Base-by-base conservation (phyloP, 1,139 yeast genomes). In the Geotrichum klebahnii region DNA sequence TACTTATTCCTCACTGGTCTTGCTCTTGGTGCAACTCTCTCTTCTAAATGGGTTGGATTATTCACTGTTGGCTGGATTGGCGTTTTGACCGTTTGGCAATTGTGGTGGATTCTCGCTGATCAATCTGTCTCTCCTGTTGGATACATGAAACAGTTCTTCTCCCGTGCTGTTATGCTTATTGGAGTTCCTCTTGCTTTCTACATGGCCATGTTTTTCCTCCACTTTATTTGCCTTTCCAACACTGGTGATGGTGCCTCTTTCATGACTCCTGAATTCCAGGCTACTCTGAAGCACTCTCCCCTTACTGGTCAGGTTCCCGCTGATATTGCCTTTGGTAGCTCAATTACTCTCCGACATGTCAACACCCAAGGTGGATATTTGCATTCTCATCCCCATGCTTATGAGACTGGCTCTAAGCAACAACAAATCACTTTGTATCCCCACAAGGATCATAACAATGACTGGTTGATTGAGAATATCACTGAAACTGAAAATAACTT, bases 41-140 rank as follows among this genome's bases (percentile, higher is more conserved):
- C 90, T 40, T 82, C 96, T 42, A 94, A 94, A 68, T 92, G 98
- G 97, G 97, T 92, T 44, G 99, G 98, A 50, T 72, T 92, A 44
- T 92, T 92, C 74, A 92, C 98, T 35, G 69, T 90, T 58, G 89
- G 86, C 6, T 94, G 98, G 97, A 79, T 87, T 55, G 98, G 98
- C 44, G 48, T 77, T 4, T 67, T 80, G 56, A 88, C 95, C 59
- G 66, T 82, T 19, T 77, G 80, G 70, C 94, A 87, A 64, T 69
- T 92, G 60, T 90, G 97, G 97, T 80, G 87, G 66, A 69, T 85
- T 55, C 70, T 89, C 63, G 98, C 97, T 58, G 98, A 94, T 69
- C 77, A 90, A 64, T 64, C 77, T 1, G 77, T 87, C n/a, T 63
- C 82, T 10, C 60, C 81, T 6, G 68, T 67, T 33, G 73, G 75